phyloP scores from a whole-genome alignment of 73 alveolate species.

The Halteria grandinella region DNA sequence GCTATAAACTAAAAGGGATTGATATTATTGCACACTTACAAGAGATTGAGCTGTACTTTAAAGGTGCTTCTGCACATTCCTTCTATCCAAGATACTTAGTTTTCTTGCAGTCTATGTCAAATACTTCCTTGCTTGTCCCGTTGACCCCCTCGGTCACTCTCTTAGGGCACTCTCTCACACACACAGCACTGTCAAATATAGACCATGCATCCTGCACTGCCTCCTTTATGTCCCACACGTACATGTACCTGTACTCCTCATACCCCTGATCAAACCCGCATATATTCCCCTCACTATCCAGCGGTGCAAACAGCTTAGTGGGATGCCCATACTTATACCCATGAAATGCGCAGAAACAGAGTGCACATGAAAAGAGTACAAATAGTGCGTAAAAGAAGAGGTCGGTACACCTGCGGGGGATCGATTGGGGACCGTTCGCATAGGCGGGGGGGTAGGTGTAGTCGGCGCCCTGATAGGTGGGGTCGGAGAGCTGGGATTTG shows the following conservation, averaged over 20 bases:
- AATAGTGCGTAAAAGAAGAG: conserved; percentile 83
- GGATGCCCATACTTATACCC: conserved; percentile 93
- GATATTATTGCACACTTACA: background rate
- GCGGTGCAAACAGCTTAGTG: conserved; percentile 55
- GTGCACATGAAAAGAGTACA: conserved; percentile 76
- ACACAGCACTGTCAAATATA: conserved; percentile 41
- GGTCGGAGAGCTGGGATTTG: too few species aligned
- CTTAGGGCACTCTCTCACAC: conserved; percentile 43
- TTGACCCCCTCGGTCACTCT: conserved; percentile 3
- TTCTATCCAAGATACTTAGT: conserved; percentile 22
- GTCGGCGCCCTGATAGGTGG: too few species aligned
- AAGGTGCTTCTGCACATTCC: conserved; percentile 15
- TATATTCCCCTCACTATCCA: conserved; percentile 59
- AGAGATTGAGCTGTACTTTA: conserved; percentile 5
- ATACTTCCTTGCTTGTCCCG: too few species aligned
- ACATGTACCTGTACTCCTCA: conserved; percentile 25
- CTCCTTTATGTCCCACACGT: conserved; percentile 33
- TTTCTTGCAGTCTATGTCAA: conserved; percentile 17
- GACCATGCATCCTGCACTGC: background rate
- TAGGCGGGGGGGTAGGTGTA: too few species aligned
- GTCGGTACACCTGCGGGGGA: conserved; percentile 96
- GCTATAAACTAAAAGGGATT: background rate
- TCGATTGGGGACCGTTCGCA: too few species aligned
- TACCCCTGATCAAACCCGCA: conserved; percentile 48
- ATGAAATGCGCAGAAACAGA: conserved; percentile 76